A percentile compares a stretch with the other conserved stretches of the same genome.
Conservation (phyloP, 129 eudicot genomes). For the Logfia minima region DNA sequence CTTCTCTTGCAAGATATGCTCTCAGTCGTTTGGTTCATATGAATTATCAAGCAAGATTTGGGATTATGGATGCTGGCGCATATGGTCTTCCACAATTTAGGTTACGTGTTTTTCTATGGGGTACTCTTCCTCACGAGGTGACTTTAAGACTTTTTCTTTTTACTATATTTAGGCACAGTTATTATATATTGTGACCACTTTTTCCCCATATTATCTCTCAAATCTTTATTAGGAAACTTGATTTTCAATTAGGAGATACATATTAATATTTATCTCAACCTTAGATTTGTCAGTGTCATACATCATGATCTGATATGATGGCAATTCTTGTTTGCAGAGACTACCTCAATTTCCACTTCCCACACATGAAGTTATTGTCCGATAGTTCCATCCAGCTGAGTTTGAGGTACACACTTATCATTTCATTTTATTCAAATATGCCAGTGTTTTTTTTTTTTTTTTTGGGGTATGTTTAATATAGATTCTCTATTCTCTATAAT, state of each 20-base stretch:
- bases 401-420: constrained; percentile 58
- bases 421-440: constrained; percentile 14
- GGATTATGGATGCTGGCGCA: too few relatives aligned
- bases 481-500: constrained; percentile 2
- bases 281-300: not conserved
- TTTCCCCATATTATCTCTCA: too few relatives aligned
- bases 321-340: constrained; percentile 39
- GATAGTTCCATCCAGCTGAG: constrained; percentile 69
- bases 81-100: too few relatives aligned
- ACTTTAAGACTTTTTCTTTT: too few relatives aligned
- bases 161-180: too few relatives aligned
- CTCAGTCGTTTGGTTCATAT: too few relatives aligned
- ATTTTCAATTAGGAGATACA: constrained; percentile 5
- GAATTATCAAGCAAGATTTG: too few relatives aligned
- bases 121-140: too few relatives aligned
- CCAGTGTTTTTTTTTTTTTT: not conserved
- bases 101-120: too few relatives aligned
- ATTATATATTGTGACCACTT: too few relatives aligned
- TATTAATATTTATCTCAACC: constrained; percentile 15
- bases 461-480: not conserved
- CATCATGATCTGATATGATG: constrained; percentile 4
- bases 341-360: constrained; percentile 96
- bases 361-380: constrained; percentile 77
- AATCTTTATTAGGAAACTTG: not conserved
- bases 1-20: too few relatives aligned